Percentiles rank a stretch among this genome's conserved stretches.
Conservation (phyloP, 1,139 yeast genomes). For the Ashbya aceris region DNA sequence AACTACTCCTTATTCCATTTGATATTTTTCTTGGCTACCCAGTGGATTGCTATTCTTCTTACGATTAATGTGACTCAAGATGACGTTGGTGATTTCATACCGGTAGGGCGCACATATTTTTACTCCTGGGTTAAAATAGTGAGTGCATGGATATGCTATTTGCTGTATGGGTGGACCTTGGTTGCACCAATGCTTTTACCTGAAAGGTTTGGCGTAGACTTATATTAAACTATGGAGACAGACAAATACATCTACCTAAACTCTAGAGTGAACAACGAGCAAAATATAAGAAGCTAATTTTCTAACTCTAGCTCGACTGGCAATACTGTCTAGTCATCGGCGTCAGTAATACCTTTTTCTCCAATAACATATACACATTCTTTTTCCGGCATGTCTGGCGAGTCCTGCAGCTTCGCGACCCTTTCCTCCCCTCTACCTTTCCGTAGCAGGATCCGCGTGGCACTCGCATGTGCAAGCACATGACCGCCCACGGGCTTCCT, state of each 20-base stretch:
- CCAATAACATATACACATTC: slow-evolving; percentile 48
- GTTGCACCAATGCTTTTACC: slow-evolving; percentile 87
- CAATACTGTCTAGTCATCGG: slow-evolving; percentile 26
- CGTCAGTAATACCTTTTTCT: slow-evolving; percentile 45
- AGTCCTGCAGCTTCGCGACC: slow-evolving; percentile 53
- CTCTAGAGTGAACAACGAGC: neutral
- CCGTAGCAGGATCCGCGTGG: slow-evolving; percentile 47
- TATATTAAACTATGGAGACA: neutral
- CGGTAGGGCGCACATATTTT: slow-evolving; percentile 94
- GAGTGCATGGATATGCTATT: slow-evolving; percentile 87
- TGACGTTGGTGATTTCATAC: slow-evolving; percentile 80
- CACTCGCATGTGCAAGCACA: slow-evolving; percentile 56
- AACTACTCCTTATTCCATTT: slow-evolving; percentile 84
- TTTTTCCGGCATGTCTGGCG: slow-evolving; percentile 54
- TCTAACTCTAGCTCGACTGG: neutral
- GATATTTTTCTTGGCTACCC: slow-evolving; percentile 90
- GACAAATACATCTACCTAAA: neutral
- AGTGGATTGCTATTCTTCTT: slow-evolving; percentile 87
- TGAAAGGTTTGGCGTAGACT: slow-evolving; percentile 54
- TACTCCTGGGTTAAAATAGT: slow-evolving; percentile 90
- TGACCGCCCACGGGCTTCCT: slow-evolving; percentile 61
- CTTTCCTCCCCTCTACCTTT: slow-evolving; percentile 60
- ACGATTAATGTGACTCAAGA: slow-evolving; percentile 87
- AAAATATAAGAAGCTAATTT: neutral
- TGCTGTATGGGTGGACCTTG: slow-evolving; percentile 81